These are phyloP conservation scores for Metarhizium humberi DNA, from an alignment of 2,329 filamentous ascomycete genomes.

Conservation along the genomic window DNA sequence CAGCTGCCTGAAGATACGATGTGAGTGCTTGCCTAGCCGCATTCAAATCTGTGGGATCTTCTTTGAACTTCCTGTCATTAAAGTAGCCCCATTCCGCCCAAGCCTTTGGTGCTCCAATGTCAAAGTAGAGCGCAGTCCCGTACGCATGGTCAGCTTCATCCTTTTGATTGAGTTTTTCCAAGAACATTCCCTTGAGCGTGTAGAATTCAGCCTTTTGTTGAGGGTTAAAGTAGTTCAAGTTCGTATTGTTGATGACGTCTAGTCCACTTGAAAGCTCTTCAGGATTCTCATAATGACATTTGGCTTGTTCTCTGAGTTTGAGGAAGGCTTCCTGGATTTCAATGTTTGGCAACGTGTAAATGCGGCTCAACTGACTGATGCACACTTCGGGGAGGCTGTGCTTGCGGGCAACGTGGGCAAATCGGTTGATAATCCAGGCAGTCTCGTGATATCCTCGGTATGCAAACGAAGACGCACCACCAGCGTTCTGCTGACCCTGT, in stretches of 20 bases:
- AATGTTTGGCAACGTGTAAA: constrained; percentile 97
- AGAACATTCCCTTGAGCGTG: constrained; percentile 98
- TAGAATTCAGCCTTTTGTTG: constrained; percentile 99
- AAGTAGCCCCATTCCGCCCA: constrained; percentile 99
- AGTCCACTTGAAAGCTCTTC: constrained; percentile 85
- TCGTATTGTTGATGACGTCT: constrained; percentile 99
- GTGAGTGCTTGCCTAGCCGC: constrained; percentile 87
- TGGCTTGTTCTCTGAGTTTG: constrained; percentile 96
- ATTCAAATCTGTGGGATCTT: constrained; percentile 71
- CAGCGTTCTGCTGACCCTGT: constrained; percentile 65
- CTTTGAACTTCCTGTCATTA: constrained; percentile 93
- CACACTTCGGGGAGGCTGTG: constrained; percentile 95
- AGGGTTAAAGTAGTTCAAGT: constrained; percentile 93
- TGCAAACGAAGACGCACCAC: constrained; percentile 78
- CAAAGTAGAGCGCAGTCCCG: constrained; percentile 90
- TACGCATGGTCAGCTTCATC: constrained; percentile 90
- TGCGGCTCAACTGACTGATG: constrained; percentile 91
- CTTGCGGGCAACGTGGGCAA: constrained; percentile 94
- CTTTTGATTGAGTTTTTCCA: constrained; percentile 85
- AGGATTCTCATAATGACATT: constrained; percentile 95
- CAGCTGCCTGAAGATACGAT: constrained; percentile 91
- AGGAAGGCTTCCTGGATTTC: constrained; percentile 99
- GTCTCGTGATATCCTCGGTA: constrained; percentile 98
- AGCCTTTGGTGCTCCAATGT: constrained; percentile 89
- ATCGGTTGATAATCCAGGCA: constrained; percentile 99